phyloP scores from a whole-genome alignment of 768 basidiomycete genomes.

The Sporobolomyces pararoseus region DNA sequence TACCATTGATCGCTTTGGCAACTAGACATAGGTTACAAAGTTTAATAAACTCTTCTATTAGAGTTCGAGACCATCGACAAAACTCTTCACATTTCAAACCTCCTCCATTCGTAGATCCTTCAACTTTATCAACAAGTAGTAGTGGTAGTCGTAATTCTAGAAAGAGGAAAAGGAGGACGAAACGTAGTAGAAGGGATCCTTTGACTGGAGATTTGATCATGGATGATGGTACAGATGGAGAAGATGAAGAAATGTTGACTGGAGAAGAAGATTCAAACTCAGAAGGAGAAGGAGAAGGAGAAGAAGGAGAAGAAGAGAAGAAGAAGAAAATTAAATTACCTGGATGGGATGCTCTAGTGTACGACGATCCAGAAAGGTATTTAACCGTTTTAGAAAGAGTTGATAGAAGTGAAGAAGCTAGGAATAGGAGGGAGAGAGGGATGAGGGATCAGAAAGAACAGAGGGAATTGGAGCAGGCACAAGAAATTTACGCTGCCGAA shows the following conservation, averaged over 20 bases:
- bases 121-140: conserved; percentile 64
- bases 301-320: conserved; percentile 61
- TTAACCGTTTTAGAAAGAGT: conserved; percentile 67
- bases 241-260: neutral
- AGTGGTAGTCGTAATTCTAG: conserved; percentile 47
- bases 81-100: conserved; percentile 56
- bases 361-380: conserved; percentile 76
- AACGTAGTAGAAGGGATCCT: conserved; percentile 1
- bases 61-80: conserved; percentile 41
- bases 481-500: conserved; percentile 48
- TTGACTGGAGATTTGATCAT: neutral
- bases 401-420: conserved; percentile 79
- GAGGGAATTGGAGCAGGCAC: conserved; percentile 47
- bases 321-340: conserved; percentile 52
- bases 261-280: no score
- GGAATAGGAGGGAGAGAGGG: conserved; percentile 62
- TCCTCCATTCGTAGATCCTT: conserved; percentile 52
- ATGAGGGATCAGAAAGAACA: conserved; percentile 46
- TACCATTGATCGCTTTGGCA: conserved; percentile 41
- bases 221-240: no score
- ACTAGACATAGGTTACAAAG: conserved; percentile 54
- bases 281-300: conserved; percentile 51
- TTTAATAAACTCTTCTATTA: conserved; percentile 36
- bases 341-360: conserved; percentile 76
- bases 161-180: conserved; percentile 2